Percentiles rank a stretch among this genome's conserved stretches.
Conservation (phyloP, 345 rosid species). For the Turnera subulata region DNA sequence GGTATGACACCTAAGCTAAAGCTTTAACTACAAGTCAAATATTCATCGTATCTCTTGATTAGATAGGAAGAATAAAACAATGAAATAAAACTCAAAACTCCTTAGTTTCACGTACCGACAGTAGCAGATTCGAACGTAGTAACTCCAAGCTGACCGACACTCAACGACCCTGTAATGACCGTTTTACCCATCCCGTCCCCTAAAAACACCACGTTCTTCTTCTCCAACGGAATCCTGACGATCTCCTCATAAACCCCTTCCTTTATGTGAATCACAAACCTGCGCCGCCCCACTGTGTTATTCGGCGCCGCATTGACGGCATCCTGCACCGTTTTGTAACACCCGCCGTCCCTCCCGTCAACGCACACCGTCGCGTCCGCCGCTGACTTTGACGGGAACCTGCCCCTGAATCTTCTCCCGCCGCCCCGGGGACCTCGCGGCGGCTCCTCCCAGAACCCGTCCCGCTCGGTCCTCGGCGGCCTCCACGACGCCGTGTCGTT, state of each 20-base stretch:
- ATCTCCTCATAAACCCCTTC: slow-evolving; percentile 72
- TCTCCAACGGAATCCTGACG: slow-evolving; percentile 70
- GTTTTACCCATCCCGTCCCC: slow-evolving; percentile 91
- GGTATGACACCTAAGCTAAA: no score
- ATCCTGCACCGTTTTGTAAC: slow-evolving; percentile 64
- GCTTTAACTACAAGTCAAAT: no score
- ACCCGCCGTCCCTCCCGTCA: slow-evolving; percentile 23
- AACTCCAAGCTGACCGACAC: slow-evolving; percentile 53
- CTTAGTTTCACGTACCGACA: slow-evolving; percentile 44
- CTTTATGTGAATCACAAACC: slow-evolving; percentile 57
- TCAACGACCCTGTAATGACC: slow-evolving; percentile 63
- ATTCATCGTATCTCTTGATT: no score
- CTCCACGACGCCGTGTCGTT: slow-evolving; percentile 41
- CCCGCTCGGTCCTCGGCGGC: slow-evolving; percentile 64
- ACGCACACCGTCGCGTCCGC: slow-evolving; percentile 70
- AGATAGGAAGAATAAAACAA: no score
- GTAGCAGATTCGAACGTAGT: slow-evolving; percentile 75
- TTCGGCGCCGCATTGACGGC: slow-evolving; percentile 83
- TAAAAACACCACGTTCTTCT: slow-evolving; percentile 68
- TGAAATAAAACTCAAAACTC: not conserved
- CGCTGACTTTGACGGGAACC: slow-evolving; percentile 42
- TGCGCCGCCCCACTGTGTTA: slow-evolving; percentile 19
- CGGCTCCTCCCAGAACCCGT: slow-evolving; percentile 36
- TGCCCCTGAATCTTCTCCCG: slow-evolving; percentile 18
- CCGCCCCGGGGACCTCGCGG: slow-evolving; percentile 7